A percentile compares a stretch with the other conserved stretches of the same genome.
Evolutionary conservation across 2,329 filamentous ascomycete species (phyloP).

Genomic region (Cryphonectria radicalis): DNA sequence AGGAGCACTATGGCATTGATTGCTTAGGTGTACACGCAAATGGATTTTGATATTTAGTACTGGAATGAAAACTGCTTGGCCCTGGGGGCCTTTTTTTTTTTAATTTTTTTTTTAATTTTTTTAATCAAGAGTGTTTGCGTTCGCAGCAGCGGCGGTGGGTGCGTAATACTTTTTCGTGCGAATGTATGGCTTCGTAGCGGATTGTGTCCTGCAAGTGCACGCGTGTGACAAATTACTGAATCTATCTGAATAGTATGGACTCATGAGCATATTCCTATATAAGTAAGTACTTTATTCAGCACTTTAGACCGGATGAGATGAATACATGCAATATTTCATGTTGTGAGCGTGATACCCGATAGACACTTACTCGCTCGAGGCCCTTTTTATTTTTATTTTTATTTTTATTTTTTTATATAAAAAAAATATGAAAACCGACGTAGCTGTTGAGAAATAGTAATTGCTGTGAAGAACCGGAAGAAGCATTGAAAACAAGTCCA

Average conservation of each 20-base stretch:
- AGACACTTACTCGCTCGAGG: no score
- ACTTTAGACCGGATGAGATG: background rate
- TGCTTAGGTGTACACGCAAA: background rate
- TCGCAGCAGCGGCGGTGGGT: background rate
- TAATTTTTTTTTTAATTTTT: background rate
- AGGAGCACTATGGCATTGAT: background rate
- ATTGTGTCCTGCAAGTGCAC: no score
- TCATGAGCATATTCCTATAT: no score
- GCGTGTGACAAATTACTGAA: background rate
- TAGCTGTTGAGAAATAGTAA: no score
- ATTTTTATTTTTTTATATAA: no score
- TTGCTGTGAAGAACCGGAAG: no score
- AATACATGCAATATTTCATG: background rate
- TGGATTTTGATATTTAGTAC: background rate
- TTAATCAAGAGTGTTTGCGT: background rate
- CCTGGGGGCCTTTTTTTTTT: background rate
- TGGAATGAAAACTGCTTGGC: background rate
- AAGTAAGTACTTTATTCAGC: background rate
- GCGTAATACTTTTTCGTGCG: background rate
- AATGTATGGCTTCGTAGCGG: background rate
- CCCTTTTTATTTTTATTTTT: background rate
- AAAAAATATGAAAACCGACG: background rate
- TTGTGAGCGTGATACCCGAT: background rate
- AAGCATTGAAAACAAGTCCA: no score
- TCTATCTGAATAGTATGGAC: background rate